A percentile compares a stretch with the other conserved stretches of the same genome.
Conservation (phyloP, 2,329 filamentous ascomycete species). For the Sordariomycetes sp. region DNA sequence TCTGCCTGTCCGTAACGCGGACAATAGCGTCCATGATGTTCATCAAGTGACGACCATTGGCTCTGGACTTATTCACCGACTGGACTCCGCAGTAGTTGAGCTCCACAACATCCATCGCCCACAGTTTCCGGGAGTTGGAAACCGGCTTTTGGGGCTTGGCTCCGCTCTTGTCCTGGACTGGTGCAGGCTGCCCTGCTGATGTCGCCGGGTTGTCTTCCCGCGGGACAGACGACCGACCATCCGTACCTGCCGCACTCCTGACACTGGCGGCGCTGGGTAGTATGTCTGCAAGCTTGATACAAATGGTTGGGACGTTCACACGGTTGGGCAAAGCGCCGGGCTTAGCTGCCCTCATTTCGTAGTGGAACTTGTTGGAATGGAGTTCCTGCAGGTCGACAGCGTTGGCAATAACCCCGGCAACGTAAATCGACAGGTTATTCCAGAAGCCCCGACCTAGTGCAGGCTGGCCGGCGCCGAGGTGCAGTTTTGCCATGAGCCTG, state of each 20-base stretch:
- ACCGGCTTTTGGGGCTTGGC: background rate
- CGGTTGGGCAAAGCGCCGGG: conserved; percentile 29
- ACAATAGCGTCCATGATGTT: conserved; percentile 43
- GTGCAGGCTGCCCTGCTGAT: background rate
- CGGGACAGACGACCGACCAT: too few species aligned
- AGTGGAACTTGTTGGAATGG: conserved; percentile 26
- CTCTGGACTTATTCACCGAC: conserved; percentile 7
- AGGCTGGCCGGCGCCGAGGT: conserved; percentile 30
- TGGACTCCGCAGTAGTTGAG: conserved; percentile 43
- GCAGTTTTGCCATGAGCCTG: conserved; percentile 26
- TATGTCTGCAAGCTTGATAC: conserved; percentile 36
- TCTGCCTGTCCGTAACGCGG: conserved; percentile 38
- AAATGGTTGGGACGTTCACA: conserved; percentile 35
- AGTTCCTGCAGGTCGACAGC: conserved; percentile 37
- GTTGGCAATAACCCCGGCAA: conserved; percentile 38
- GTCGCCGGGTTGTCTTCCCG: background rate
- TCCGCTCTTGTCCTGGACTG: background rate
- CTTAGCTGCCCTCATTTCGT: conserved; percentile 20
- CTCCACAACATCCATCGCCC: conserved; percentile 49
- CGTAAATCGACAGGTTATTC: conserved; percentile 37
- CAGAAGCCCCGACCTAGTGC: conserved; percentile 39
- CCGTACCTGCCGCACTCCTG: background rate
- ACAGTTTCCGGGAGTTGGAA: conserved; percentile 19
- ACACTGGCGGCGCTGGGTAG: conserved; percentile 16
- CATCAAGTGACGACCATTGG: conserved; percentile 15